phyloP scores from a whole-genome alignment of 345 rosid species.

The Xanthoceras sorbifolium region DNA sequence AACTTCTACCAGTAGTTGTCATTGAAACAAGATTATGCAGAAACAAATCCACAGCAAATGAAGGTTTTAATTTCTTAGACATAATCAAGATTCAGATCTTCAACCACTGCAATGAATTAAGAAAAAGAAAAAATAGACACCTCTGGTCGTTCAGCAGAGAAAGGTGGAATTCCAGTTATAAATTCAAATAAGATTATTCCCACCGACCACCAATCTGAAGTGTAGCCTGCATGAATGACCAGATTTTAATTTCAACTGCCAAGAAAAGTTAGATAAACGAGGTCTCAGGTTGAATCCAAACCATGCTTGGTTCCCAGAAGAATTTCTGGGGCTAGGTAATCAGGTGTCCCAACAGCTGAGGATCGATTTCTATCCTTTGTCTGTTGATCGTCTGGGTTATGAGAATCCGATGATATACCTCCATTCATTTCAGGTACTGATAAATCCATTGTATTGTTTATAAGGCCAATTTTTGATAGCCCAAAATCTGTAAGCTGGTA shows the following conservation, averaged over 20 bases:
- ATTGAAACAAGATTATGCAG: neutral
- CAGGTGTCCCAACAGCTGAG: conserved; percentile 88
- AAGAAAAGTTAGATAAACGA: conserved; percentile 7
- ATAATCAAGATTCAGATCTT: neutral
- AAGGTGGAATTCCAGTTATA: conserved; percentile 84
- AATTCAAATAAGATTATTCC: conserved; percentile 83
- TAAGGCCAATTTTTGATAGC: conserved; percentile 80
- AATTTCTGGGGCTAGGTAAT: conserved; percentile 89
- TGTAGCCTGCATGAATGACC: conserved; percentile 57
- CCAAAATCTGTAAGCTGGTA: conserved; percentile 91
- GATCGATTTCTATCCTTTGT: conserved; percentile 48
- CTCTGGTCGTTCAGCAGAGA: conserved; percentile 72
- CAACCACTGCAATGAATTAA: neutral
- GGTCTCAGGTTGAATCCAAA: conserved; percentile 34
- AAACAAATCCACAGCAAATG: neutral
- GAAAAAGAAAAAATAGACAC: conserved; percentile 35
- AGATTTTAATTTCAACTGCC: conserved; percentile 31
- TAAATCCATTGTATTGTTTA: conserved; percentile 74
- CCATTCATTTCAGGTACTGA: conserved; percentile 53
- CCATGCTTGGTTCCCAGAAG: conserved; percentile 90
- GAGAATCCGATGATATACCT: conserved; percentile 38
- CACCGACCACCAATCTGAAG: conserved; percentile 90
- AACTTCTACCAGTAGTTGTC: neutral
- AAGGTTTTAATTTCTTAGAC: neutral
- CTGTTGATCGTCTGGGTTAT: conserved; percentile 39